phyloP scores from a whole-genome alignment of 139 green algal species.

The Tetraselmis striata region DNA sequence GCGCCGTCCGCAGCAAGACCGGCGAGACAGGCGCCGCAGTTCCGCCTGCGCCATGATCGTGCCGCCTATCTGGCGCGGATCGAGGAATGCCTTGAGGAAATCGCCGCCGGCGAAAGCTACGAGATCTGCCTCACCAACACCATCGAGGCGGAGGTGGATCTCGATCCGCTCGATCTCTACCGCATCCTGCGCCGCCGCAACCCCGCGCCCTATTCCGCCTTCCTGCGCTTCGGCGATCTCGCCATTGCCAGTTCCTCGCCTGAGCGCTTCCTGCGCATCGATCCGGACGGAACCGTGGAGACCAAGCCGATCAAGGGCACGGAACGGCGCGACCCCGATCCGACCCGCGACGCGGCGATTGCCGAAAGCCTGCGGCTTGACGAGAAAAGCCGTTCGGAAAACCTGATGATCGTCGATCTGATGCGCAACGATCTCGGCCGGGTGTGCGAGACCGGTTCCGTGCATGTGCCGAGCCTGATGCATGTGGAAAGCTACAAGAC shows the following conservation, averaged over 20 bases:
- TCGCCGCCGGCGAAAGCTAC: conserved; percentile 85
- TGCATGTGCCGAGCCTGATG: conserved; percentile 90
- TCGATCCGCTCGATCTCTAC: conserved; percentile 61
- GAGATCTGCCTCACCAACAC: conserved; percentile 93
- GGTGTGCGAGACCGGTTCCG: conserved; percentile 63
- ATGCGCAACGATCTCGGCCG: conserved; percentile 93
- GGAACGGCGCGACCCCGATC: conserved; percentile 27
- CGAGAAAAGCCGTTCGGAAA: conserved; percentile 94
- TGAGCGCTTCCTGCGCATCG: conserved; percentile 87
- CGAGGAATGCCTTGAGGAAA: conserved; percentile 50
- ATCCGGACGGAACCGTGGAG: conserved; percentile 70
- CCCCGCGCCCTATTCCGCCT: conserved; percentile 90
- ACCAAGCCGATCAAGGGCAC: conserved; percentile 96
- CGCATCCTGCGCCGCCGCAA: conserved; percentile 72
- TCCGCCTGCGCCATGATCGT: conserved; percentile 40
- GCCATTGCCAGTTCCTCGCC: conserved; percentile 85
- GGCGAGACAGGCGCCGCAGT: conserved; percentile 17
- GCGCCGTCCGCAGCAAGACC: neutral
- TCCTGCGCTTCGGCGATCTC: conserved; percentile 52
- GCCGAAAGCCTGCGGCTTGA: conserved; percentile 46
- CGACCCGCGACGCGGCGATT: conserved; percentile 50
- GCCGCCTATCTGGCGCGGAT: conserved; percentile 70
- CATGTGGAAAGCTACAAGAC: conserved; percentile 88
- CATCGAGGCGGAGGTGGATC: conserved; percentile 16
- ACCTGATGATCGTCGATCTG: conserved; percentile 99